Evolutionary conservation across 1,139 yeast genomes (phyloP).

Genomic region (Zhuliangozyma parablackwelliae): DNA sequence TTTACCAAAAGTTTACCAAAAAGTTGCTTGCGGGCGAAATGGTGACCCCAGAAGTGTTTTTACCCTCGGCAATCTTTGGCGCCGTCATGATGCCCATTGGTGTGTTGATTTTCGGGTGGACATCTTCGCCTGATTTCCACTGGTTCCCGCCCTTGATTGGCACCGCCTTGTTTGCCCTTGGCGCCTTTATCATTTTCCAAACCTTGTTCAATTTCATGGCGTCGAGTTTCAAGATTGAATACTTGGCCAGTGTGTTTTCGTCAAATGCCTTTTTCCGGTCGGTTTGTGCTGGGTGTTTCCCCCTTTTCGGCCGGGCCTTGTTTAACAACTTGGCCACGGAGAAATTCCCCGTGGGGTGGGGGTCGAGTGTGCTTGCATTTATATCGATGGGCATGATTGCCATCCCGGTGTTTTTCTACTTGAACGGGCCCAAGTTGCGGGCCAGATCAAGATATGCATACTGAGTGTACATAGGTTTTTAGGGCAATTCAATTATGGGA

Average conservation of each 20-base stretch:
- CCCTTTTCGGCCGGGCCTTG: conserved; percentile 39
- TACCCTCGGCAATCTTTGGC: conserved; percentile 45
- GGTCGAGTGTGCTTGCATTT: conserved; percentile 53
- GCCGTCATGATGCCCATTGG: conserved; percentile 27
- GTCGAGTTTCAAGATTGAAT: conserved; percentile 46
- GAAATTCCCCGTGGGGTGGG: conserved; percentile 58
- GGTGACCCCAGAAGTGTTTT: conserved; percentile 56
- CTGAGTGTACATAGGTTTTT: not conserved
- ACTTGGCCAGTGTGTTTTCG: conserved; percentile 30
- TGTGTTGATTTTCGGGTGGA: conserved; percentile 31
- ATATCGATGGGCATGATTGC: conserved; percentile 55
- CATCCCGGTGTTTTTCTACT: conserved; percentile 50
- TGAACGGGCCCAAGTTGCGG: conserved; percentile 27
- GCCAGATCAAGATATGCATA: conserved; percentile 47
- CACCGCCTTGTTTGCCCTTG: conserved; percentile 22
- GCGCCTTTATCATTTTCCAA: conserved; percentile 30
- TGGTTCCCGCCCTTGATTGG: conserved; percentile 34
- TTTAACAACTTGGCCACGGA: conserved; percentile 32
- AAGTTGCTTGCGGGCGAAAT: conserved; percentile 30
- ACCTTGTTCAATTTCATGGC: conserved; percentile 50
- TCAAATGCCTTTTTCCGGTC: conserved; percentile 26
- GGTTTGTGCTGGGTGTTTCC: conserved; percentile 27
- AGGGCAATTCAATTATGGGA: no score
- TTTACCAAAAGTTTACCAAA: conserved; percentile 18
- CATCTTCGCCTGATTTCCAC: conserved; percentile 21